These are phyloP conservation scores for Spergularia marina DNA, from an alignment of 148 eudicot species.

Conservation along the genomic window DNA sequence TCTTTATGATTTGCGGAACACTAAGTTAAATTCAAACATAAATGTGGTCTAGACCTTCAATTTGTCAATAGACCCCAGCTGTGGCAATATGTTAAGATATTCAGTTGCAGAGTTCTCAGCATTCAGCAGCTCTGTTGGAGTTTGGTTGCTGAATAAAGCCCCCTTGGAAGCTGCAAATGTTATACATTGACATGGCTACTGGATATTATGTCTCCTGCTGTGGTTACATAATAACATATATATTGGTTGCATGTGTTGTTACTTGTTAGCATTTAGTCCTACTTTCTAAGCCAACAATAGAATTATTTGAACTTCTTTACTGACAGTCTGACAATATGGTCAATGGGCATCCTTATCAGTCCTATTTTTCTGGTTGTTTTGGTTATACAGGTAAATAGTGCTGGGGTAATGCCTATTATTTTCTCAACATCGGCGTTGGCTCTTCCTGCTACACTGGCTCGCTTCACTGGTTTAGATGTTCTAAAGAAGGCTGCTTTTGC, in stretches of 20 bases:
- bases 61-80: background rate
- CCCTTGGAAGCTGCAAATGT: too few relatives aligned
- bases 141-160: too few relatives aligned
- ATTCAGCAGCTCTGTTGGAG: too few relatives aligned
- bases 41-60: background rate
- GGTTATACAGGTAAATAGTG: conserved; percentile 74
- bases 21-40: background rate
- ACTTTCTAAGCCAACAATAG: background rate
- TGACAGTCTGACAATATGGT: background rate
- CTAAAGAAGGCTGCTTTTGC: conserved; percentile 82
- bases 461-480: conserved; percentile 76
- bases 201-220: too few relatives aligned
- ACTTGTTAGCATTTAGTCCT: too few relatives aligned
- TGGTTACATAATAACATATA: too few relatives aligned
- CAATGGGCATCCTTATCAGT: background rate
- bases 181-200: too few relatives aligned
- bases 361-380: background rate
- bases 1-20: background rate
- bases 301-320: background rate
- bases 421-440: conserved; percentile 96
- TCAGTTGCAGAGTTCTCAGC: background rate
- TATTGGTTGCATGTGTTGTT: too few relatives aligned
- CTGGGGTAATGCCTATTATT: conserved; percentile 99
- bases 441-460: conserved; percentile 95
- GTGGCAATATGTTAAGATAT: background rate